Conservation (phyloP, 2,329 filamentous ascomycete species). For the Decorospora gaudefroyi region DNA sequence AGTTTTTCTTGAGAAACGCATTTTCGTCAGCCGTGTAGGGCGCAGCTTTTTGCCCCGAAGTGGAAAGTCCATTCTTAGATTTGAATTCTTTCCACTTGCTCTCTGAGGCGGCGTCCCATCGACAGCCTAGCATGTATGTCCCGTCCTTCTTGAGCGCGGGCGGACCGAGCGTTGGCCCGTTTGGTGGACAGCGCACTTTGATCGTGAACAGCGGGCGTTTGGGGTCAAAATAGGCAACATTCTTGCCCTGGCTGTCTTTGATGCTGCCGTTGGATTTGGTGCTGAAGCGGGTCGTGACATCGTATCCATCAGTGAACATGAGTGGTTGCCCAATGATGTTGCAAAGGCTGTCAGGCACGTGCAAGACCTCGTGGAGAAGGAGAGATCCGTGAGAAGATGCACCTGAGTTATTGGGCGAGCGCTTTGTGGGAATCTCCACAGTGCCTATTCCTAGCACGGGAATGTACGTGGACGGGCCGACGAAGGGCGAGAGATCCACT, state of each 20-base stretch:
- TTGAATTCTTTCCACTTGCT: neutral
- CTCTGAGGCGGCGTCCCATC: neutral
- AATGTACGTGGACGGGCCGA: neutral
- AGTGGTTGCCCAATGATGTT: slow-evolving; percentile 18
- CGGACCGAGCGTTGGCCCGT: slow-evolving; percentile 1
- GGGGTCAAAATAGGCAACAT: slow-evolving; percentile 18
- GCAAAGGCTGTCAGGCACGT: slow-evolving; percentile 17
- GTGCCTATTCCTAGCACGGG: slow-evolving; percentile 19
- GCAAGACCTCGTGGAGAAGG: slow-evolving; percentile 21
- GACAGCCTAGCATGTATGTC: neutral
- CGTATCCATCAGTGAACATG: slow-evolving; percentile 1
- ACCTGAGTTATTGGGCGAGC: neutral
- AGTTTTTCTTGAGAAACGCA: slow-evolving; percentile 46
- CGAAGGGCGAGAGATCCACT: slow-evolving; percentile 1
- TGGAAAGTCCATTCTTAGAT: neutral
- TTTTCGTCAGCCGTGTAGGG: slow-evolving; percentile 35
- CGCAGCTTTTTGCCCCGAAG: neutral
- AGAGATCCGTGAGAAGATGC: slow-evolving; percentile 6
- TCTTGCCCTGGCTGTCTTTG: slow-evolving; percentile 5
- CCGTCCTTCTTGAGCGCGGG: neutral
- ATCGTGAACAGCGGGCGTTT: slow-evolving; percentile 3
- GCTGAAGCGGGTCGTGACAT: neutral
- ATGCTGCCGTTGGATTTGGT: neutral
- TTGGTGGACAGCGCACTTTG: slow-evolving; percentile 11
- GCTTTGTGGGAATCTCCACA: slow-evolving; percentile 18